A percentile compares a stretch with the other conserved stretches of the same genome.
Evolutionary conservation across 352 stramenopile genomes (phyloP).

Genomic region (Phytophthora cactorum): DNA sequence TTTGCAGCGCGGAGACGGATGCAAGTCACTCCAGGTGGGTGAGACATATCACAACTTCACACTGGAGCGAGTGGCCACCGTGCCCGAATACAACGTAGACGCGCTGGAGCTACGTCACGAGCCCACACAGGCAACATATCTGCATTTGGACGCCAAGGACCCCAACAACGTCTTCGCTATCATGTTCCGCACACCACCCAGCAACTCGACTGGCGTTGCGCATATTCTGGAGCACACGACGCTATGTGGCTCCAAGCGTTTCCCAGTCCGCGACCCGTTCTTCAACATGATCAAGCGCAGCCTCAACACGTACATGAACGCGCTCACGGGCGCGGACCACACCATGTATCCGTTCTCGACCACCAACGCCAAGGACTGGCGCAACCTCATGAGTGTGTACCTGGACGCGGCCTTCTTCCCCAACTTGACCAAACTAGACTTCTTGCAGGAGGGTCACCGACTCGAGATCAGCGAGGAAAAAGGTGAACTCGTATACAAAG

Average conservation of each 20-base stretch:
- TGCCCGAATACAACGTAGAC: conserved; percentile 87
- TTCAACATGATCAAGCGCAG: conserved; percentile 99
- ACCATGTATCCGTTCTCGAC: conserved; percentile 99
- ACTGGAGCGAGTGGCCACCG: conserved; percentile 55
- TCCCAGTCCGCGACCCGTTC: conserved; percentile 98
- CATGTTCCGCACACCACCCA: conserved; percentile 97
- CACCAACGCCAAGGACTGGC: conserved; percentile 97
- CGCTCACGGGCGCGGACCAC: conserved; percentile 98
- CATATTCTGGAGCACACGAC: conserved; percentile 98
- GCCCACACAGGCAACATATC: conserved; percentile 73
- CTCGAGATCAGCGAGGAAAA: conserved; percentile 60
- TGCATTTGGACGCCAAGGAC: conserved; percentile 87
- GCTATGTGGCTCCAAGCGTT: conserved; percentile 95
- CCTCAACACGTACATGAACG: conserved; percentile 99
- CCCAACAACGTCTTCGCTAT: conserved; percentile 93
- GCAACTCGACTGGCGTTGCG: conserved; percentile 96
- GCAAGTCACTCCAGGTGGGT: conserved; percentile 58
- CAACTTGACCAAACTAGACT: conserved; percentile 79
- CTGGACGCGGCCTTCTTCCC: conserved; percentile 97
- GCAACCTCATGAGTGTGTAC: conserved; percentile 98
- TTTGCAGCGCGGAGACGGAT: conserved; percentile 58
- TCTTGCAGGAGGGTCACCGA: conserved; percentile 83
- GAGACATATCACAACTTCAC: conserved; percentile 83
- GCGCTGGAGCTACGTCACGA: conserved; percentile 79
- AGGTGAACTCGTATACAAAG: conserved; percentile 75